These are phyloP conservation scores for Aphanomyces invadans DNA, from an alignment of 352 stramenopile genomes.

Conservation along the genomic window DNA sequence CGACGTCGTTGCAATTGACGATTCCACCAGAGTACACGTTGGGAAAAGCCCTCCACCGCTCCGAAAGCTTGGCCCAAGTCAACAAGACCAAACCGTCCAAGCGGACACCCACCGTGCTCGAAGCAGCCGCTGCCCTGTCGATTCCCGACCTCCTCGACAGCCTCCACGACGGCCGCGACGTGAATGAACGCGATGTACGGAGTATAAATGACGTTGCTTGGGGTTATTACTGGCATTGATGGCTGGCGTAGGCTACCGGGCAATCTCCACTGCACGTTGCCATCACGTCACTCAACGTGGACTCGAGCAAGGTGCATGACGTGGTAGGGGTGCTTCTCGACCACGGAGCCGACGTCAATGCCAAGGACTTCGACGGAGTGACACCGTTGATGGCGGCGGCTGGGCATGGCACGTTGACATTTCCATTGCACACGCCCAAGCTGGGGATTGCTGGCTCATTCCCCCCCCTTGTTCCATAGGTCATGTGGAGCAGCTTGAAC, in stretches of 20 bases:
- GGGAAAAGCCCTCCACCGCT: not conserved
- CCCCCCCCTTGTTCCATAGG: not conserved
- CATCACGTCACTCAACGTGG: not conserved
- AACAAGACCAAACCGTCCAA: slow-evolving; percentile 1
- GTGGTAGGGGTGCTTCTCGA: slow-evolving; percentile 1
- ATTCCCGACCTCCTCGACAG: slow-evolving; percentile 4
- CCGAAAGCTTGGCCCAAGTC: slow-evolving; percentile 2
- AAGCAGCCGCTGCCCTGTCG: not conserved
- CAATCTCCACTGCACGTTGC: not conserved
- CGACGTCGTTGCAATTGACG: not conserved
- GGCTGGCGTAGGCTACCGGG: not conserved
- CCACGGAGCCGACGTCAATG: slow-evolving; percentile 20
- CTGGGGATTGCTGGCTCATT: too few relatives aligned
- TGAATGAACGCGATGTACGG: slow-evolving; percentile 20
- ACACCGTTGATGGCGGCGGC: slow-evolving; percentile 6
- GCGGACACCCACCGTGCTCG: not conserved
- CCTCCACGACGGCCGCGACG: not conserved
- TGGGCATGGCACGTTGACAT: not conserved
- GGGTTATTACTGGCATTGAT: not conserved
- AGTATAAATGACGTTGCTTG: too few relatives aligned
- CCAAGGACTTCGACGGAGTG: slow-evolving; percentile 15
- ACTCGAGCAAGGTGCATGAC: not conserved
- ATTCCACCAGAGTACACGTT: not conserved
- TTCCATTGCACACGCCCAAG: too few relatives aligned
- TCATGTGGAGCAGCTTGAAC: not conserved